Base-by-base conservation (phyloP, 768 basidiomycete genomes). In the Tulasnella sp. region DNA sequence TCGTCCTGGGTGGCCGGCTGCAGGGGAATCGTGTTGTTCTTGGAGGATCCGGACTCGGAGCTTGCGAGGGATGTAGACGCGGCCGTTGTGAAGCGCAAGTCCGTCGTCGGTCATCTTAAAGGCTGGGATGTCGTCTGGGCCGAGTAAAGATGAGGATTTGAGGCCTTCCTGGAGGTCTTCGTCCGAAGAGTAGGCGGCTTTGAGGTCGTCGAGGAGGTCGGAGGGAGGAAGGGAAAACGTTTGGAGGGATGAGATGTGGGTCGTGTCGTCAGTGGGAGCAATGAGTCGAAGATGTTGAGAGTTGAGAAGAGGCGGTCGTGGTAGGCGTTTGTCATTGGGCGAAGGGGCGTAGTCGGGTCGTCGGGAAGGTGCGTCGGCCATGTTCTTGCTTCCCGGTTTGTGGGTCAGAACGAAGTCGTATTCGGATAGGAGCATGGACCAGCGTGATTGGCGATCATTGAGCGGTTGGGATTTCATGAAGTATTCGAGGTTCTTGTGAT, bases 1-100 rank as follows among this genome's bases (percentile, higher is more conserved):
- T 18, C 81, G 83, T 3, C 89, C 88, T 9, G 84, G 86, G 75
- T 89, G 89, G 18, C 89, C 88, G 39, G 84, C 84, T 34, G 85
- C 74, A 2, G 84, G 81, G 31, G 81, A 77, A 78, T 89, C 86
- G 81, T 89, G 88, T 27, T 82, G 82, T 8, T 78, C 79, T 14
- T 84, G 80, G 12, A 88, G 77, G 82, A 68, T 85, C 72, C 44
- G 78, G 36, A 79, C 38, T 9, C 68, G 76, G 14, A 83, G 76
- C 21, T 46, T 31, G 27, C 7, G 36, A 31, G 87, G 87, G 21
- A 88, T 83, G 73, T 82, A 86, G 21, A 86, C 80, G 27, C 36
- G 34, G 73, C 74, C 78, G 38, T 82, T 82, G 24, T 85, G 73
- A 39, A 74, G 39, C 12, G 39, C 73, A 38, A 44, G 24, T 34